These are phyloP conservation scores for Suhomyces panamericanus DNA, from an alignment of 1,139 yeast species.

Conservation along the genomic window DNA sequence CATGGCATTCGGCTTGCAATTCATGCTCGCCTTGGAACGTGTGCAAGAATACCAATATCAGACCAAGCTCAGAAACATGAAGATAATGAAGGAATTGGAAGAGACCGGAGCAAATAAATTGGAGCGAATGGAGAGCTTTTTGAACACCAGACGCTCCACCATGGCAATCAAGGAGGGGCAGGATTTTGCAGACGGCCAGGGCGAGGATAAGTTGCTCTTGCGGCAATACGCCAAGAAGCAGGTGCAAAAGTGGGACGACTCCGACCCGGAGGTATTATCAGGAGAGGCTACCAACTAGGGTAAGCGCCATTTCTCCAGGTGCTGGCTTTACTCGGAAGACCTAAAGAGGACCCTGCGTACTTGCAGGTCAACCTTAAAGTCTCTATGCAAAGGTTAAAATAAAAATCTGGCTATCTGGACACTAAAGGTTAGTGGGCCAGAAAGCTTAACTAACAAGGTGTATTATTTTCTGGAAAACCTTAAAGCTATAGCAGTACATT, in stretches of 20 bases:
- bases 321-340: too few relatives aligned
- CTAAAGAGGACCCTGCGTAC: neutral
- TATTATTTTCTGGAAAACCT: too few relatives aligned
- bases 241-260: conserved; percentile 22
- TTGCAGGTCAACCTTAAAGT: neutral
- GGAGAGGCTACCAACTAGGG: neutral
- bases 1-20: conserved; percentile 45
- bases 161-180: conserved; percentile 24
- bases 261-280: neutral
- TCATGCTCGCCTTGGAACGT: conserved; percentile 43
- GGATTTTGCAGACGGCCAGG: conserved; percentile 11
- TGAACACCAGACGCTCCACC: conserved; percentile 55
- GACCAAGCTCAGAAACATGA: conserved; percentile 40
- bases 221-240: conserved; percentile 35
- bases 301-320: too few relatives aligned
- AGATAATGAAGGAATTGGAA: conserved; percentile 47
- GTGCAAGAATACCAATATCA: conserved; percentile 34
- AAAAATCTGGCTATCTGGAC: neutral
- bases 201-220: conserved; percentile 30
- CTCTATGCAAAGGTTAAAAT: neutral
- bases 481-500: too few relatives aligned
- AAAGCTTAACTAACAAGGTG: too few relatives aligned
- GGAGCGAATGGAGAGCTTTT: conserved; percentile 56
- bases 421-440: too few relatives aligned
- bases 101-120: conserved; percentile 42